Base-by-base conservation (phyloP, 768 basidiomycete genomes). In the Lactarius indigo region DNA sequence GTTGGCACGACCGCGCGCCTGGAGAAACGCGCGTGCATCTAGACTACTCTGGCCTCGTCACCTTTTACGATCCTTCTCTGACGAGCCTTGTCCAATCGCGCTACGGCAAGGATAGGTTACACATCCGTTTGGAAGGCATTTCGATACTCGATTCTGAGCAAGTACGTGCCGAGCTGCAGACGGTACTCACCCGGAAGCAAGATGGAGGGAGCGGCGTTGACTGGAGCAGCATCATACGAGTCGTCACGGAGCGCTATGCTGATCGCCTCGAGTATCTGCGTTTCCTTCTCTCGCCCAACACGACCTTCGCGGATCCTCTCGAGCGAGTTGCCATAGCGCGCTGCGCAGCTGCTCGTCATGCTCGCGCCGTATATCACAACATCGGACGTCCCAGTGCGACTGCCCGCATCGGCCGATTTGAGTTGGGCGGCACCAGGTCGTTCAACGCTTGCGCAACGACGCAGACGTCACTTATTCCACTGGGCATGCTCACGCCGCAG, bases 11-110 rank as follows among this genome's bases (percentile, higher is more conserved):
- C 61, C 69, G 64, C 57, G 78, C 74, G 52, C 82, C 82, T 0
- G 82, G 81, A 37, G 82, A 83, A 30, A 74, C 76, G 0, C 81
- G 82, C 33, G 72, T 82, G n/a, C 66, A 73, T 23, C 73, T 81
- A 18, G 81, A 83, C 71, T 76, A 79, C 56, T 70, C 79, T 4
- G 75, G 79, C 15, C 64, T 80, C 17, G 68, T 83, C 20, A 80
- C 82, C 0, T 79, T 83, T 64, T 83, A 82, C 68, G 82, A 84
- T 67, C 74, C 74, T 2, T 61, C 60, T 0, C 73, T 79, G 9
- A 77, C 79, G 1, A 79, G 76, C 60, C 75, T 84, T 9, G 73
- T 78, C 44, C 65, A 54, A 0, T 64, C 69, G 5, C 74, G 81
- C 1, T 59, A 70, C 1, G 74, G 72, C 1, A 70, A 77, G 61